These are phyloP conservation scores for Ogataea siamensis DNA, from an alignment of 805 yeast species.

Conservation along the genomic window DNA sequence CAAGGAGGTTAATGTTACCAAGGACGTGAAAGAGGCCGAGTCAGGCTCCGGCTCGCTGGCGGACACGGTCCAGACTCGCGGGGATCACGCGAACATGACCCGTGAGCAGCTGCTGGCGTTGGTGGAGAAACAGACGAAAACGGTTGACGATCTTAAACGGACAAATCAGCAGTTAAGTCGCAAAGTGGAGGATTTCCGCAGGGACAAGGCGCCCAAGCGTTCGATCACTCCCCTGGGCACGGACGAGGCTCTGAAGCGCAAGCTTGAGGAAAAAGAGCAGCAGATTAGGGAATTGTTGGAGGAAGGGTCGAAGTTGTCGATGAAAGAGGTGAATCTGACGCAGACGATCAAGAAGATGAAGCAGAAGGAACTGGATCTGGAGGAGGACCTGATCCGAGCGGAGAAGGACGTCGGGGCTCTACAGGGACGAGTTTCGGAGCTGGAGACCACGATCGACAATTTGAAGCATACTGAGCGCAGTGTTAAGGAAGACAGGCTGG, in stretches of 20 bases:
- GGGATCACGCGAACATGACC: slow-evolving; percentile 12
- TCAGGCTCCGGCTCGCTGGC: neutral
- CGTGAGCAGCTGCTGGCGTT: slow-evolving; percentile 16
- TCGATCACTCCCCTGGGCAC: slow-evolving; percentile 7
- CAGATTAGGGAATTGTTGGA: slow-evolving; percentile 63
- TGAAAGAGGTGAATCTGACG: slow-evolving; percentile 65
- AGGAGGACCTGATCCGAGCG: slow-evolving; percentile 33
- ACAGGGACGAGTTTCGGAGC: slow-evolving; percentile 28
- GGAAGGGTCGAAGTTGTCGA: slow-evolving; percentile 74
- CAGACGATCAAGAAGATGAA: slow-evolving; percentile 65
- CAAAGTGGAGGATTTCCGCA: slow-evolving; percentile 32
- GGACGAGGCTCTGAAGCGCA: slow-evolving; percentile 29
- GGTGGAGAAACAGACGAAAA: slow-evolving; percentile 10
- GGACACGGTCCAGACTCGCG: slow-evolving; percentile 16
- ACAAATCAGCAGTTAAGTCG: slow-evolving; percentile 16
- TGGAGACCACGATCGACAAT: slow-evolving; percentile 30
- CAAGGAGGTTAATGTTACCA: slow-evolving; percentile 3
- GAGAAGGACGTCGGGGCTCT: slow-evolving; percentile 29
- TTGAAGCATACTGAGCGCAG: slow-evolving; percentile 24
- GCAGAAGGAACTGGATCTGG: slow-evolving; percentile 39
- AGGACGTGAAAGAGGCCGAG: slow-evolving; percentile 1
- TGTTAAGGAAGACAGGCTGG: slow-evolving; percentile 34
- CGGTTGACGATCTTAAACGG: slow-evolving; percentile 7
- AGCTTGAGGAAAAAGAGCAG: slow-evolving; percentile 50
- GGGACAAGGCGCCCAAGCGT: slow-evolving; percentile 18